Conservation (phyloP, 129 eudicot genomes). For the Helianthus annuus region DNA sequence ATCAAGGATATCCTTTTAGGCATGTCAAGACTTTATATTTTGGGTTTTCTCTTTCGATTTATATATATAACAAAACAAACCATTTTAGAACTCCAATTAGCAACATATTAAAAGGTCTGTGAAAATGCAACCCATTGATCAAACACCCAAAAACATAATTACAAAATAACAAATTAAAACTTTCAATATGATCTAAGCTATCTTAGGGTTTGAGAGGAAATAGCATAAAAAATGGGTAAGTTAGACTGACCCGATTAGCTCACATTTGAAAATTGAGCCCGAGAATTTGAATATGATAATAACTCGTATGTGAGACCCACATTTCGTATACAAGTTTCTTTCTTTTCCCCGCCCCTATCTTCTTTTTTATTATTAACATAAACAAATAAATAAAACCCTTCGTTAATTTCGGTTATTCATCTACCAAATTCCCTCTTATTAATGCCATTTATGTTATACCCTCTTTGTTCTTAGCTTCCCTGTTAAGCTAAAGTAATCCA, state of each 20-base stretch:
- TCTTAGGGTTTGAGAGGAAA: no score
- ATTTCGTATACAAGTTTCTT: constrained; percentile 19
- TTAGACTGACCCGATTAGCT: neutral
- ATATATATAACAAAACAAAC: no score
- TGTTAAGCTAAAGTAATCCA: constrained; percentile 24
- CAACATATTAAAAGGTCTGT: no score
- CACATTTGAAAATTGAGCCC: neutral
- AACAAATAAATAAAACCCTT: constrained; percentile 14
- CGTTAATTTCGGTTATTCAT: constrained; percentile 5
- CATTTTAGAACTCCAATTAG: no score
- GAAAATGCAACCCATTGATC: no score
- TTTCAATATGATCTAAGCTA: no score
- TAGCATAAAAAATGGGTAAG: no score
- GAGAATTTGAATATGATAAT: constrained; percentile 6
- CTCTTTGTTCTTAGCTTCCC: constrained; percentile 3
- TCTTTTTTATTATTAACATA: neutral
- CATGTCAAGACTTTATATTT: no score
- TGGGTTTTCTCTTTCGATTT: no score
- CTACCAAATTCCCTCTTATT: neutral
- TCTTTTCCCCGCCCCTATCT: constrained; percentile 15
- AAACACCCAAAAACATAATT: no score
- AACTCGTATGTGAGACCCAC: constrained; percentile 18
- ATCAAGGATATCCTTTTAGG: no score
- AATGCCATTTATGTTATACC: constrained; percentile 17
- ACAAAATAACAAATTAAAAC: no score